Evolutionary conservation across 352 stramenopile species (phyloP).

Genomic region (Globisporangium takayamanum): DNA sequence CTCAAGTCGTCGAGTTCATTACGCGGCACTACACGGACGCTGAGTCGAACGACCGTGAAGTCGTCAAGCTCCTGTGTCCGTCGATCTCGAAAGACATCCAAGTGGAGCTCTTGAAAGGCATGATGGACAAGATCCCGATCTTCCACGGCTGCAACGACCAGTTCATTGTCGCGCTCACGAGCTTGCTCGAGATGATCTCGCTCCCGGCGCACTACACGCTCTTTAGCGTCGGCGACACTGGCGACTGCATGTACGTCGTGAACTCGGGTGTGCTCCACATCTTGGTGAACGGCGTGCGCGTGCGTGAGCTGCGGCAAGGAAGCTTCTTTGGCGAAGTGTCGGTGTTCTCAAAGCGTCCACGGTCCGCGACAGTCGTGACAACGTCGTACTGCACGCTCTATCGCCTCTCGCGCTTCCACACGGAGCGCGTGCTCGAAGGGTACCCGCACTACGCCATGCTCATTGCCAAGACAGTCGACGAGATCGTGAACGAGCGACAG

Average conservation of each 20-base stretch:
- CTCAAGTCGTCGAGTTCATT: slow-evolving; percentile 49
- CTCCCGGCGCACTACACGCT: slow-evolving; percentile 47
- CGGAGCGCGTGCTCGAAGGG: slow-evolving; percentile 39
- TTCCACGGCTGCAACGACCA: slow-evolving; percentile 53
- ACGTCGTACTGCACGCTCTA: slow-evolving; percentile 62
- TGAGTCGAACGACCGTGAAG: slow-evolving; percentile 60
- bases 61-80: slow-evolving; percentile 56
- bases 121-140: slow-evolving; percentile 48
- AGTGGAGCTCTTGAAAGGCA: slow-evolving; percentile 54
- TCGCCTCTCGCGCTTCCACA: slow-evolving; percentile 54
- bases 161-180: slow-evolving; percentile 63
- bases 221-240: slow-evolving; percentile 45
- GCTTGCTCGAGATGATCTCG: slow-evolving; percentile 56
- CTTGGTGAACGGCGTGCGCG: slow-evolving; percentile 40
- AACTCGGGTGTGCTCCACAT: slow-evolving; percentile 61
- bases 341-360: slow-evolving; percentile 44
- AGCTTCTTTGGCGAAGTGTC: slow-evolving; percentile 64
- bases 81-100: slow-evolving; percentile 75
- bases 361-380: slow-evolving; percentile 46
- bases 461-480: slow-evolving; percentile 29
- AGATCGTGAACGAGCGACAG: slow-evolving; percentile 10
- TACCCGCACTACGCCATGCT: slow-evolving; percentile 33
- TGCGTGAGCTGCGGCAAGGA: slow-evolving; percentile 64
- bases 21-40: slow-evolving; percentile 62
- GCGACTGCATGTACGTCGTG: slow-evolving; percentile 73